These are phyloP conservation scores for Dendryphion nanum DNA, from an alignment of 2,329 filamentous ascomycete genomes.

Conservation along the genomic window DNA sequence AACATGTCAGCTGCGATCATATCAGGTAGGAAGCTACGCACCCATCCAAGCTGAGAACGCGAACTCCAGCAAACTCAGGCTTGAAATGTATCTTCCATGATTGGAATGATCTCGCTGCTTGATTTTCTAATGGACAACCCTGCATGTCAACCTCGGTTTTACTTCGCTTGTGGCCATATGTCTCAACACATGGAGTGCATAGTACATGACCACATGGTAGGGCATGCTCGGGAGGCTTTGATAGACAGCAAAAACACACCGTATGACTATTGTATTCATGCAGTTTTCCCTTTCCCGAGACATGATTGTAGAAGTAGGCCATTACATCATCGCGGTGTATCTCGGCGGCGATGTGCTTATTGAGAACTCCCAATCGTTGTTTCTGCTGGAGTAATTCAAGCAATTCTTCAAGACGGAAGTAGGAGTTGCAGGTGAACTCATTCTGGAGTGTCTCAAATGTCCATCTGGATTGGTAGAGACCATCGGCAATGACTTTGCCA, in stretches of 20 bases:
- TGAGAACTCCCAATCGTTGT: not conserved
- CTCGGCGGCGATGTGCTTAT: conserved; percentile 1
- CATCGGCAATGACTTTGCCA: conserved; percentile 44
- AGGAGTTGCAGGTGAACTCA: conserved; percentile 21
- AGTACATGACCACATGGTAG: conserved; percentile 49
- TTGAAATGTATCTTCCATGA: conserved; percentile 1
- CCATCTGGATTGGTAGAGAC: conserved; percentile 41
- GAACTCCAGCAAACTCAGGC: conserved; percentile 4
- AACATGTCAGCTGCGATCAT: no score
- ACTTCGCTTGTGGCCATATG: not conserved
- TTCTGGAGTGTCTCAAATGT: conserved; percentile 1
- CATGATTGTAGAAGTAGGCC: not conserved
- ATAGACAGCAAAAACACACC: conserved; percentile 49
- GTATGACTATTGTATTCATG: conserved; percentile 34
- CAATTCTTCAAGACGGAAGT: conserved; percentile 14
- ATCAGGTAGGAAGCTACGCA: conserved; percentile 3
- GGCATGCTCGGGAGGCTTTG: conserved; percentile 43
- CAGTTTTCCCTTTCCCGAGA: not conserved
- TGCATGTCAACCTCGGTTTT: not conserved
- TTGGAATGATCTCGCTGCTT: not conserved
- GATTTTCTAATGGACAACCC: not conserved
- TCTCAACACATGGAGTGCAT: conserved; percentile 43
- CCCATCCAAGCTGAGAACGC: conserved; percentile 1
- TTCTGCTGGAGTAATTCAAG: conserved; percentile 7
- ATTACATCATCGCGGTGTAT: conserved; percentile 4